Evolutionary conservation across 2,329 filamentous ascomycete species (phyloP), one percentile per base, ranked within the genome.

Genomic region (Fusarium austroafricanum): DNA sequence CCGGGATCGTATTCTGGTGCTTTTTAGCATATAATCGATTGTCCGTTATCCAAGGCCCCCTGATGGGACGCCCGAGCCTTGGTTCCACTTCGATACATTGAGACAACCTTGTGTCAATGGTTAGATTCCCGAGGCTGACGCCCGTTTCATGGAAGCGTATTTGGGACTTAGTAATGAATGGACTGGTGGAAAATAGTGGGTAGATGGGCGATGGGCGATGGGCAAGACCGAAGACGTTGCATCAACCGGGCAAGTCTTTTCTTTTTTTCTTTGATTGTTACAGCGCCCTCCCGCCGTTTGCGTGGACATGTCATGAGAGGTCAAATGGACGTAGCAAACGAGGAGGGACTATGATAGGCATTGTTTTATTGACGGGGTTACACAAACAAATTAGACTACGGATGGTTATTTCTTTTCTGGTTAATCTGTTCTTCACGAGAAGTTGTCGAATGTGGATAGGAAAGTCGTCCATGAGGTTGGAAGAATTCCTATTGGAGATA

Each of bases 11-110:
- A 55, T 63, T 73, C 46, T 69, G 69, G 55, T 65, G 73, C 67
- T 69, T 68, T 73, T 67, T 73, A 73, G 72, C 74, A 76, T 76
- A 74, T 74, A 75, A 73, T 76, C 67, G 56, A 68, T 64, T 58
- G 55, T 72, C 57, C 55, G 49, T 53, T 55, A 23, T 57, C 61
- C 54, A 64, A 52, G 57, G 42, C 66, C 56, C 56, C 33, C 56
- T 46, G 49, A 59, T 56, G 52, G 51, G 53, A 49, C 43, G 51
- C 53, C 54, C 53, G 35, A 37, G 55, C 40, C 44, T 65, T 47
- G 53, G 26, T 53, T 61, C 40, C 43, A 46, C 51, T 54, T 33
- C 49, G 51, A 45, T 58, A 55, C 60, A 55, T 58, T 57, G 49
- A 43, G 54, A 46, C 20, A 39, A 38, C 33, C 38, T 39, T 26